Conservation (phyloP, 2,329 filamentous ascomycete species). For the Fusarium chlamydosporum region DNA sequence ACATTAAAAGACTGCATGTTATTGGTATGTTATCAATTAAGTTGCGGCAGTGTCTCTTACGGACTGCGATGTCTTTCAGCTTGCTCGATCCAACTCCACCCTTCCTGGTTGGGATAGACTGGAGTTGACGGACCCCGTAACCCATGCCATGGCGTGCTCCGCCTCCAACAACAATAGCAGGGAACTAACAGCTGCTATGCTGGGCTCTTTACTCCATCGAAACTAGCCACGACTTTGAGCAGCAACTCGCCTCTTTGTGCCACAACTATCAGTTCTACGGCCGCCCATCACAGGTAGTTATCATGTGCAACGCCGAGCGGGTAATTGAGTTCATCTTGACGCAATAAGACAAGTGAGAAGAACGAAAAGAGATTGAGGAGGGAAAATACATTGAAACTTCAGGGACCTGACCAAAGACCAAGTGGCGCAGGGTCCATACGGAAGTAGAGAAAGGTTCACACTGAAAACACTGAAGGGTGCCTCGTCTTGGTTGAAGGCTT, state of each 20-base stretch:
- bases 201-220: background rate
- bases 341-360: conserved; percentile 6
- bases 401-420: conserved; percentile 28
- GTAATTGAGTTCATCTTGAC: conserved; percentile 5
- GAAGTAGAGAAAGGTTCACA: conserved; percentile 13
- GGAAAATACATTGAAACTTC: conserved; percentile 23
- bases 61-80: conserved; percentile 40
- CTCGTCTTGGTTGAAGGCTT: conserved; percentile 11
- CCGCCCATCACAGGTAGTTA: conserved; percentile 19
- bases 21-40: conserved; percentile 4
- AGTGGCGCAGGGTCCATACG: conserved; percentile 30
- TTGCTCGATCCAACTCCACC: conserved; percentile 46
- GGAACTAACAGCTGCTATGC: conserved; percentile 8
- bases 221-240: conserved; percentile 24
- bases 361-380: conserved; percentile 7
- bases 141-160: conserved; percentile 33
- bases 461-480: conserved; percentile 13
- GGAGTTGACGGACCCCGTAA: conserved; percentile 15
- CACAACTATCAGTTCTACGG: conserved; percentile 31
- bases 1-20: background rate
- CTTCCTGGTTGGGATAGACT: conserved; percentile 40
- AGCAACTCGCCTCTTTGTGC: conserved; percentile 40
- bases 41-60: background rate
- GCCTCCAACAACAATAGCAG: conserved; percentile 24
- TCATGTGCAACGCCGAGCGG: conserved; percentile 34